These are phyloP conservation scores for Exophiala alcalophila DNA, from an alignment of 2,329 filamentous ascomycete genomes.

Conservation along the genomic window DNA sequence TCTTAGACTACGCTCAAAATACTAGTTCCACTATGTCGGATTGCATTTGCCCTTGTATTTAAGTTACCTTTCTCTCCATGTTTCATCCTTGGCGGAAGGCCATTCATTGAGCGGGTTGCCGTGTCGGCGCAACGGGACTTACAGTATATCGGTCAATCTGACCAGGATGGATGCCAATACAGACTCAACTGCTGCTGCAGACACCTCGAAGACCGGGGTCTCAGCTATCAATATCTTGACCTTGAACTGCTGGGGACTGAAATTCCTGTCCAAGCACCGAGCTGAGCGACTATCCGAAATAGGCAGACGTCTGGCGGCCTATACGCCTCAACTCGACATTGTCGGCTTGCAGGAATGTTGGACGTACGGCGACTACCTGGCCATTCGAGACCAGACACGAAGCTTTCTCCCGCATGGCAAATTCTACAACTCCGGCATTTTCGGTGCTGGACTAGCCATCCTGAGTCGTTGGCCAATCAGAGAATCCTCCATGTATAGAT, in stretches of 20 bases:
- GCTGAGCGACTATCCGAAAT: slow-evolving; percentile 78
- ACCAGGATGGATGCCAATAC: no score
- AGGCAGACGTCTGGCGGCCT: slow-evolving; percentile 69
- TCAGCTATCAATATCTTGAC: slow-evolving; percentile 68
- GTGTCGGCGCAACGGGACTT: no score
- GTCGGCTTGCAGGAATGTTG: slow-evolving; percentile 96
- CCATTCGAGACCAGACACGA: slow-evolving; percentile 70
- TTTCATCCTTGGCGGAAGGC: no score
- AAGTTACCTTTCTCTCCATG: no score
- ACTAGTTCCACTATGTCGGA: no score
- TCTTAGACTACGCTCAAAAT: no score
- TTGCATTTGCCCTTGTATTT: no score
- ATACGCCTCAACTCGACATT: slow-evolving; percentile 70
- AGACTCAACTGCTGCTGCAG: no score
- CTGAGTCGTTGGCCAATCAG: slow-evolving; percentile 89
- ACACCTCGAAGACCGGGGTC: background rate
- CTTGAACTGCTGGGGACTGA: slow-evolving; percentile 96
- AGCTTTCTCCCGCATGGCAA: slow-evolving; percentile 82
- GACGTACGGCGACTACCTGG: slow-evolving; percentile 78
- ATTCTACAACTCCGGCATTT: slow-evolving; percentile 86
- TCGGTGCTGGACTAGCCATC: slow-evolving; percentile 85
- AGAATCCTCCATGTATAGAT: slow-evolving; percentile 79
- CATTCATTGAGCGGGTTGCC: no score
- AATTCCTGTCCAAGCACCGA: slow-evolving; percentile 76
- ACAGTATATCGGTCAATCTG: no score